Evolutionary conservation across 2,329 filamentous ascomycete genomes (phyloP), one percentile per base, ranked within the genome.

Genomic region (Fusarium brevicatenulatum): DNA sequence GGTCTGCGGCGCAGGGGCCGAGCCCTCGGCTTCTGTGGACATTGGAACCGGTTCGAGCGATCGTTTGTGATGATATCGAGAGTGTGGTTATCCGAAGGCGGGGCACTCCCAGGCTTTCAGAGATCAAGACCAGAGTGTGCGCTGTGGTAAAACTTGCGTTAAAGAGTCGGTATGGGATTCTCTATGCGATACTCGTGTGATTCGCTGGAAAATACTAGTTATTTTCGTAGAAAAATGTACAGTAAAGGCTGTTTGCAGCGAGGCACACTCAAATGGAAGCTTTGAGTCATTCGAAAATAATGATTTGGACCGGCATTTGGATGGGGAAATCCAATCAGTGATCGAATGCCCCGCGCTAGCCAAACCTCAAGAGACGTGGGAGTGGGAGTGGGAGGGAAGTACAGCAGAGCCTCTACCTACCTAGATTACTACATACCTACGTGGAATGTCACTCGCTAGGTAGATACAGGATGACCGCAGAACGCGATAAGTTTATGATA

Each of bases 211-310:
- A 57, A 60, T 46, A 32, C 46, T 42, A 18, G 71, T 39, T 47
- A 46, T 60, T 43, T 42, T 21, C 30, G 37, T 28, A n/a, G 47
- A 25, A 47, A 25, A 49, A 61, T 7, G 58, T 25, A 55, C 64
- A 50, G 50, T 46, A 64, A 66, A 25, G 30, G 54, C 44, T 23
- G 58, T 68, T 71, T 68, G 66, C 23, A 52, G 56, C 46, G 58
- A 40, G 53, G 50, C 70, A 60, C 56, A 62, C 56, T 66, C 65
- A 34, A 44, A 65, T 64, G 47, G 68, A 68, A 64, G 68, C 63
- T 75, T 77, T 82, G 80, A 82, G 79, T 82, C 80, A 82, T 78
- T 76, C 68, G 67, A 76, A 79, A 78, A 75, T 70, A 73, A 74
- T 78, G 68, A 68, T 70, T 72, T 68, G 70, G 62, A 50, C 58